Base-by-base conservation (phyloP, 371 early-diverging fungal species). In the Mucor lusitanicus region DNA sequence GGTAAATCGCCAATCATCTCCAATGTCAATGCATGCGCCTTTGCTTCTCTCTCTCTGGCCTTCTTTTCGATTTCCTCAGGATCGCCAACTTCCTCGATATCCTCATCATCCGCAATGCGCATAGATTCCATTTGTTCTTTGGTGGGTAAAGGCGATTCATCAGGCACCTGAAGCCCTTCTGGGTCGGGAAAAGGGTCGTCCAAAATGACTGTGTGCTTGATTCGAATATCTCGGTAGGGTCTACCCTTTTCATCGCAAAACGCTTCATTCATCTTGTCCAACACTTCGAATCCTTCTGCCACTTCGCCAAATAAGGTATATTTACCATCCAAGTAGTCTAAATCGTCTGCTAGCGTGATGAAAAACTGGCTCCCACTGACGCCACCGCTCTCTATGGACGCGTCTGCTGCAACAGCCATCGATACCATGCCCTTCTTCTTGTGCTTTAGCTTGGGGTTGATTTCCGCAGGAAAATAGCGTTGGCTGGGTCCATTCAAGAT, bases 1-100 rank as follows among this genome's bases (percentile, higher is more conserved):
- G 98, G 98, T 30, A 98, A 75, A 76, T 99, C 99, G 0, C 99
- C 99, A 6, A 99, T 91, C 96, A 99, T 97, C 78, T 99, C 99
- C 50, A 99, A 81, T 1, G 98, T 97, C 33, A 98, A 75, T 19
- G 97, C 96, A 19, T 91, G 90, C 0, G 97, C 95, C 42, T 88
- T 86, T 5, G 97, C 96, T 70, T 99, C 97, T 17, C 86, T 85
- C 57, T 82, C 85, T 39, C 91, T 75, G 15, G 83, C 79, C 48
- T 83, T 73, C 61, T 85, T 79, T 62, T 94, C 95, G 28, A 89
- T 77, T 64, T 91, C 90, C 67, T 91, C 92, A 0, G 89, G 90
- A 39, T 90, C 82, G 17, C 90, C 87, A 3, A 88, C 85, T 56
- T 80, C 81, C 58, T 91, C 91, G 25, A 93, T 81, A 32, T 87